These are phyloP conservation scores for Polygonum maritimum DNA, from an alignment of 148 eudicot genomes.

Conservation along the genomic window DNA sequence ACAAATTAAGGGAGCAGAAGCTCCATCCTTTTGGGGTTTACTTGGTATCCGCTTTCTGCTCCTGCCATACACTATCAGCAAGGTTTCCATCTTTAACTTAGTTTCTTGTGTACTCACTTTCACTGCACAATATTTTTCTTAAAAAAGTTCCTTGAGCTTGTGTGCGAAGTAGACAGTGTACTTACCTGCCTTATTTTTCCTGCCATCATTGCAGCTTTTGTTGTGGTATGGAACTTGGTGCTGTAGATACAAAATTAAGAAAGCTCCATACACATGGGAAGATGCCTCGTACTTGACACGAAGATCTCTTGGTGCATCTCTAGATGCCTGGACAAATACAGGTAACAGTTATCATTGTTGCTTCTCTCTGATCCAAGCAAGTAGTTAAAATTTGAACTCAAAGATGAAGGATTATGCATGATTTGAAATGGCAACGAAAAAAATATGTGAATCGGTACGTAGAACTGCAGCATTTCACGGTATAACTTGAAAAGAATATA, in stretches of 20 bases:
- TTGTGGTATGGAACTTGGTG: slow-evolving; percentile 80
- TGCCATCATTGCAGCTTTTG: slow-evolving; percentile 42
- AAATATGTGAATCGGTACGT: not conserved
- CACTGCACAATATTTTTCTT: not conserved
- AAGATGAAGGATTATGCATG: not conserved
- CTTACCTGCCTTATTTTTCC: not conserved
- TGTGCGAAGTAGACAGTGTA: not conserved
- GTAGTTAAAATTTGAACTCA: not conserved
- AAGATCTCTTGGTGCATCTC: slow-evolving; percentile 54
- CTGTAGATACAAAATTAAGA: slow-evolving; percentile 68
- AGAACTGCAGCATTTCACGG: not conserved
- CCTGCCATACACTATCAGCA: slow-evolving; percentile 71
- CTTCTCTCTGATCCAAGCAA: not conserved
- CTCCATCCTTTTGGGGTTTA: slow-evolving; percentile 82
- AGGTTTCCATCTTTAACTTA: slow-evolving; percentile 30
- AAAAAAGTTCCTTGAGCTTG: not conserved
- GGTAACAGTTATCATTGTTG: slow-evolving; percentile 29
- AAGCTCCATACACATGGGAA: slow-evolving; percentile 81
- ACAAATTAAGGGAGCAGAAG: slow-evolving; percentile 94
- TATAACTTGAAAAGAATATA: slow-evolving; percentile 2
- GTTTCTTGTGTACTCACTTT: not conserved
- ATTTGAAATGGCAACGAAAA: not conserved
- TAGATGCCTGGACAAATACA: slow-evolving; percentile 53
- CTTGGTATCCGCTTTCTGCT: slow-evolving; percentile 66
- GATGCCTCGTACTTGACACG: slow-evolving; percentile 82